Percentiles rank a stretch among this genome's conserved stretches.
Evolutionary conservation across 495 filamentous ascomycete species (phyloP).

Genomic region (Rhypophila decipiens): DNA sequence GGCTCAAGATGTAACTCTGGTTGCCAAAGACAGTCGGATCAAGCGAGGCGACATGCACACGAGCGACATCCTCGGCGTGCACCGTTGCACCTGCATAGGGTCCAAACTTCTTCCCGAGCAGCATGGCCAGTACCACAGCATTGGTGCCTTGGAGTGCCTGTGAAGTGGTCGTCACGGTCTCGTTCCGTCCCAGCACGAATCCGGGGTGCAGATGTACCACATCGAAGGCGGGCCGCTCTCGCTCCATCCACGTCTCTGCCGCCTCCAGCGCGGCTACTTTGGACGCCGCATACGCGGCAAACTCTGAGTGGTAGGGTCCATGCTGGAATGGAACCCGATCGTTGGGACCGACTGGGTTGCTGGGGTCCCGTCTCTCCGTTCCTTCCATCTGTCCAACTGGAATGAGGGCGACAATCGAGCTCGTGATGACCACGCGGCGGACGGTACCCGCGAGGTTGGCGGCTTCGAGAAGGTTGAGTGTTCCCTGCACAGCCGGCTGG

Average conservation of each 20-base stretch:
- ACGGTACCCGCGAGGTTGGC: slow-evolving; percentile 55
- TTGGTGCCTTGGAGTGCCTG: slow-evolving; percentile 32
- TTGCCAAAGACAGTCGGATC: slow-evolving; percentile 31
- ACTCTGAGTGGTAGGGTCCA: slow-evolving; percentile 32
- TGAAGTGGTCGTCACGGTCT: slow-evolving; percentile 26
- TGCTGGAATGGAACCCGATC: slow-evolving; percentile 21
- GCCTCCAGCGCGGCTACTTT: slow-evolving; percentile 37
- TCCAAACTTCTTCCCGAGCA: slow-evolving; percentile 27
- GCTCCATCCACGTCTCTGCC: slow-evolving; percentile 34
- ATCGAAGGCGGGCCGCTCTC: slow-evolving; percentile 37
- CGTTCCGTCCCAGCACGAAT: slow-evolving; percentile 39
- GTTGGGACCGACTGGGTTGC: slow-evolving; percentile 12
- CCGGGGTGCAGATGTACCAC: slow-evolving; percentile 41
- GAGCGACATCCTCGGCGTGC: slow-evolving; percentile 40
- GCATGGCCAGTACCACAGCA: slow-evolving; percentile 26
- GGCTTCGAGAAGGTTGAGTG: slow-evolving; percentile 63
- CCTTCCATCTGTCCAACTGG: slow-evolving; percentile 21
- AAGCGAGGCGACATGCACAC: slow-evolving; percentile 35
- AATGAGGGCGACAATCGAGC: slow-evolving; percentile 33
- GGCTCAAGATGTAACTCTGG: slow-evolving; percentile 31
- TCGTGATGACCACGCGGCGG: slow-evolving; percentile 56
- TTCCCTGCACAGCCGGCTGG: slow-evolving; percentile 67
- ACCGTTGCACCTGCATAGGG: slow-evolving; percentile 28
- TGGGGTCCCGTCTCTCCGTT: slow-evolving; percentile 3
- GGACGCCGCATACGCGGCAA: slow-evolving; percentile 33